Conservation (phyloP, 164 flowering plant species). For the Platanus orientalis region DNA sequence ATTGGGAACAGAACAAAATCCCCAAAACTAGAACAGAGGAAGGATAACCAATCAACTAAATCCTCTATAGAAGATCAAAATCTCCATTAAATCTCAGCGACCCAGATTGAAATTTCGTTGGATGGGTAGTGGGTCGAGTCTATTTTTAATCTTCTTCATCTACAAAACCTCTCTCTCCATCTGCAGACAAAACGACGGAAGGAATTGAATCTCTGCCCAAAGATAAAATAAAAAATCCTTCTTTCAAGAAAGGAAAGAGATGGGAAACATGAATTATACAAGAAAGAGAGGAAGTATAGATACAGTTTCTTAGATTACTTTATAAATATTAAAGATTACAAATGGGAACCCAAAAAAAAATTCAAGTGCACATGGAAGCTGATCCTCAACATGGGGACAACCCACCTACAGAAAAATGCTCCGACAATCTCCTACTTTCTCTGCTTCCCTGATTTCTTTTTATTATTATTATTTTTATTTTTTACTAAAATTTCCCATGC, state of each 20-base stretch:
- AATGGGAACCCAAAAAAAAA: not conserved
- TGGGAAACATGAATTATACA: constrained; percentile 5
- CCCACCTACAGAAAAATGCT: no score
- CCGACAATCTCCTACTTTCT: no score
- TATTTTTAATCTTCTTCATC: constrained; percentile 12
- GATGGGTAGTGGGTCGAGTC: constrained; percentile 17
- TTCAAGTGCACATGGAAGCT: not conserved
- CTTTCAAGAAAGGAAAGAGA: not conserved
- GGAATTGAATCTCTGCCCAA: constrained; percentile 18
- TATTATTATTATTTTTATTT: no score
- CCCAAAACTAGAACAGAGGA: constrained; percentile 3
- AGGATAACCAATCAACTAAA: constrained; percentile 15
- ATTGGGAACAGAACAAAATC: constrained; percentile 28
- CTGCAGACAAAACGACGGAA: constrained; percentile 29
- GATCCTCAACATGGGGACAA: no score
- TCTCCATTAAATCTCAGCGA: constrained; percentile 14
- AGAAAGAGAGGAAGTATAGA: constrained; percentile 16
- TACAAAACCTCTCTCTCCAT: constrained; percentile 25
- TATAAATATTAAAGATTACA: not conserved
- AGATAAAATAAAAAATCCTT: not conserved
- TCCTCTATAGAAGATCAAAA: constrained; percentile 5
- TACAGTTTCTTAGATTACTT: not conserved
- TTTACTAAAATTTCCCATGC: no score
- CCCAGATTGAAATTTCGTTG: constrained; percentile 9
- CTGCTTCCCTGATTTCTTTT: no score